Evolutionary conservation across 2,329 filamentous ascomycete species (phyloP), one percentile per base, ranked within the genome.

Genomic region (Curvularia verruculosa): DNA sequence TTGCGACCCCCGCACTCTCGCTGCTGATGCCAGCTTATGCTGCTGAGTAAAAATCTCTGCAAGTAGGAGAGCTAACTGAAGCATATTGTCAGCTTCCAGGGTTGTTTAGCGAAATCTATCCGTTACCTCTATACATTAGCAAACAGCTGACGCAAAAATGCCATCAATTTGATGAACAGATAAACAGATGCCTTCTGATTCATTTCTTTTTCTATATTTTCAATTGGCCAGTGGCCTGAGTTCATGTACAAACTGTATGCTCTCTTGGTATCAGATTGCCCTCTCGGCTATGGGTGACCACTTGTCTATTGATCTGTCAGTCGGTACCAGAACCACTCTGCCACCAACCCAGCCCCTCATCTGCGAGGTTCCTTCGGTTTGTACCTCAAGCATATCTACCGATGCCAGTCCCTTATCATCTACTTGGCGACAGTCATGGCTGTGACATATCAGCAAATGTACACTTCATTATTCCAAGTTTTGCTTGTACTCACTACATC

Each of bases 321-420:
- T 80, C 1, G 71, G 70, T 8, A 79, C 77, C 5, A 80, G 68
- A 51, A 78, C 77, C 15, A 80, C 66, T 46, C 58, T 61, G 2
- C 76, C 78, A 3, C 77, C 77, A 13, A 39, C 49, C 75, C 75
- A 78, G 6, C 68, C 66, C 15, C 61, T 64, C 46, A 73, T 48
- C 9, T 67, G 46, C 10, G 66, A 64, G 41, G 61, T 46, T 26
- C 64, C 69, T 19, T 60, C 53, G 18, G 75, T 36, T 23, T 48
- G 60, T 29, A 75, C 55, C 5, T 70, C 71, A 43, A 66, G 56
- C 15, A 67, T 64, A 43, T 63, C 61, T 6, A 74, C 61, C 26
- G 68, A 57, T 12, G 56, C 55, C 2, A 75, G 64, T 2, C 60
- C 62, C 5, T 63, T 49, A 8, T 57, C 59, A 8, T 63, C 61